phyloP scores from a whole-genome alignment of 148 eudicot species.

The Vaccinium myrtillus region DNA sequence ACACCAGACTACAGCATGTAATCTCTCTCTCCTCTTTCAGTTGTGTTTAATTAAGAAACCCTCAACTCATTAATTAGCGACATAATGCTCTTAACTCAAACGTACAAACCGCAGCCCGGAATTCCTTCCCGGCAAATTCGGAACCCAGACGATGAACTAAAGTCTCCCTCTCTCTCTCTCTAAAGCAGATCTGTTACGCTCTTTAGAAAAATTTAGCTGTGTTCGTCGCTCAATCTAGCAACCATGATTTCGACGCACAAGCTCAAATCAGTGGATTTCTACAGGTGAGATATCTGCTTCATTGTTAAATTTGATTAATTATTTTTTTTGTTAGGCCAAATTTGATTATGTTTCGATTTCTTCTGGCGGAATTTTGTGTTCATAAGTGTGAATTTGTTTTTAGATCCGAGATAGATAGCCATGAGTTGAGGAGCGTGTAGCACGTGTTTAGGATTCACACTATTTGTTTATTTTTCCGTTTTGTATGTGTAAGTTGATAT shows the following conservation, averaged over 20 bases:
- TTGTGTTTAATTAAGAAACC: neutral
- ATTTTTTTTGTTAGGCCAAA: neutral
- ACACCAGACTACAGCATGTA: neutral
- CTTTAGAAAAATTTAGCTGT: neutral
- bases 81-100: neutral
- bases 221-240: neutral
- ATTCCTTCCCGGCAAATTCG: neutral
- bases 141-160: neutral
- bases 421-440: neutral
- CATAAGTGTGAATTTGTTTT: neutral
- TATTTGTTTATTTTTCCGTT: neutral
- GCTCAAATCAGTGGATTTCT: constrained; percentile 92
- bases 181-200: neutral
- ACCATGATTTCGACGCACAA: constrained; percentile 60
- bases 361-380: neutral
- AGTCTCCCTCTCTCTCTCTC: neutral
- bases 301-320: neutral
- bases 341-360: neutral
- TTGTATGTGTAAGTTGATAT: neutral
- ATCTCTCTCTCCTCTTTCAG: neutral
- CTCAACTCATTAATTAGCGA: neutral
- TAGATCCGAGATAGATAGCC: neutral
- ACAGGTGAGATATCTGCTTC: constrained; percentile 48
- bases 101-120: neutral
- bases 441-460: neutral